phyloP scores from a whole-genome alignment of 768 basidiomycete genomes.

The Trametes punicea region DNA sequence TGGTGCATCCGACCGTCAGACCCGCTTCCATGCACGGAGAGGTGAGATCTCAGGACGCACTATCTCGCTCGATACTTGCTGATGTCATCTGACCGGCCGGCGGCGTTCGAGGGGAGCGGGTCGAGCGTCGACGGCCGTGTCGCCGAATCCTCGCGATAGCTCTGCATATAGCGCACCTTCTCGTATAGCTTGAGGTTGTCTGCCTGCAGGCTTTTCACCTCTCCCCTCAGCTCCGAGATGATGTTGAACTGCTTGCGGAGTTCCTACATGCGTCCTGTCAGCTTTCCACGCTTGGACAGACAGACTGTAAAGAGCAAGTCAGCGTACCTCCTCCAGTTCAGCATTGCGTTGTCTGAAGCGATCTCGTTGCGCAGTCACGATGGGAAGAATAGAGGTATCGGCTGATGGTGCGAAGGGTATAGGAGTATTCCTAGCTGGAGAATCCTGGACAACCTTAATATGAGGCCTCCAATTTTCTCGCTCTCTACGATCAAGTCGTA shows the following conservation, averaged over 20 bases:
- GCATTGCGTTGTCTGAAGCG: constrained; percentile 97
- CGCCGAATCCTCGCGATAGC: constrained; percentile 76
- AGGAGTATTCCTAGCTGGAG: constrained; percentile 49
- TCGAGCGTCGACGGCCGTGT: constrained; percentile 59
- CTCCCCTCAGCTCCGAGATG: constrained; percentile 89
- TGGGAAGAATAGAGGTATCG: constrained; percentile 95
- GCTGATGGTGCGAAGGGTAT: constrained; percentile 72
- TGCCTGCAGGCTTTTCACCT: constrained; percentile 70
- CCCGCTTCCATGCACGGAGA: not conserved
- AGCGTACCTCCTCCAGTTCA: constrained; percentile 86
- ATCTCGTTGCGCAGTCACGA: constrained; percentile 96
- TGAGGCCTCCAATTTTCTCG: not conserved
- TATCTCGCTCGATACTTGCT: constrained; percentile 89
- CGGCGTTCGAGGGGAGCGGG: constrained; percentile 51
- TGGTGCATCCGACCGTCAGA: not conserved
- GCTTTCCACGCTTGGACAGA: no score
- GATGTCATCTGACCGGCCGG: constrained; percentile 61
- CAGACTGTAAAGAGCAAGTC: not conserved
- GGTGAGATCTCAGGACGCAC: constrained; percentile 21
- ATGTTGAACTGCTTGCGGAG: constrained; percentile 92
- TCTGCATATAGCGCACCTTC: constrained; percentile 98
- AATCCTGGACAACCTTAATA: constrained; percentile 18
- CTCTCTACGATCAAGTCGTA: not conserved
- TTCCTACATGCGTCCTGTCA: constrained; percentile 49
- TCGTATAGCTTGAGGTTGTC: constrained; percentile 99